Base-by-base conservation (phyloP, 495 filamentous ascomycete species). In the Penicillium chermesinum region DNA sequence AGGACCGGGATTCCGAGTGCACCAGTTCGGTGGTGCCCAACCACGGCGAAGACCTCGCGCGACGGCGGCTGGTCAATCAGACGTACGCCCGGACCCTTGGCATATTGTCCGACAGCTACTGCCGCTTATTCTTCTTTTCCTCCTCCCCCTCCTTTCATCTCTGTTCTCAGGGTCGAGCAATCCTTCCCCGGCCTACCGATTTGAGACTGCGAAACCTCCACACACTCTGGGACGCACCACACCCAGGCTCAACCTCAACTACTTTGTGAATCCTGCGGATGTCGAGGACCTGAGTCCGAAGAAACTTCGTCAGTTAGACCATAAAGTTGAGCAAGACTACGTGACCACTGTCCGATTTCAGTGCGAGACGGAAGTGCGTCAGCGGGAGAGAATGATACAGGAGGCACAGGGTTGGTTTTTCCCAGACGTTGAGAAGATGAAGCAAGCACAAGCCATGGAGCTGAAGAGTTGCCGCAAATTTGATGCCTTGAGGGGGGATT, bases 391-490 rank as follows among this genome's bases (percentile, higher is more conserved):
- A 22, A 73, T 90, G 67, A 69, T 82, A 36, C 79, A 96, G 41
- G 86, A 87, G 22, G 91, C 93, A 2, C 82, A 86, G 57, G 91
- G 93, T 10, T 96, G 88, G 86, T 90, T 97, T 58, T 88, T 79
- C 67, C 78, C 76, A 34, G 89, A 96, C 62, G 70, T 74, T 27
- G 83, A 83, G 44, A 88, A 88, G 75, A 80, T 96, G 82, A 73
- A 78, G 50, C 64, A 71, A 48, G 85, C 85, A 19, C 68, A 78
- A 33, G 69, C 72, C 3, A 76, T 86, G 73, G 76, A 83, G 48
- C 67, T 80, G 66, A 75, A 70, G 64, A 77, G 66, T 52, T 86
- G 83, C 61, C 63, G 59, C 55, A 70, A 67, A 48, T 57, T 84
- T 52, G 69, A 77, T 40, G 57, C 69, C 37, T 56, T 81, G 54